Conservation (phyloP, 176 grass and related monocot genomes). For the Thalia dealbata region DNA sequence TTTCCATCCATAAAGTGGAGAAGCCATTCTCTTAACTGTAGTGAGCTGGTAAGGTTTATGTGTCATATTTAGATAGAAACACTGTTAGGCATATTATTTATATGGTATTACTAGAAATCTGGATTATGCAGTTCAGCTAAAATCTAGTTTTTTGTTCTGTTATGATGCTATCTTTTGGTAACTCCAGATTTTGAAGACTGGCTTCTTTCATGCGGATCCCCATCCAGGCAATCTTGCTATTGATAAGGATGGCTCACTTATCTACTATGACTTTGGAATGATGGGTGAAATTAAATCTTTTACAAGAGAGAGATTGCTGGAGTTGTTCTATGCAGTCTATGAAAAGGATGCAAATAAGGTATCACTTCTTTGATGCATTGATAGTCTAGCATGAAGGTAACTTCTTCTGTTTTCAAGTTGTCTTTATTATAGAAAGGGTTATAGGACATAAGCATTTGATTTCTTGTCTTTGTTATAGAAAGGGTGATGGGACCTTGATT, state of each 20-base stretch:
- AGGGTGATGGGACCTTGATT: not conserved
- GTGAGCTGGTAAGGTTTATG: not conserved
- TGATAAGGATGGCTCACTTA: conserved; percentile 76
- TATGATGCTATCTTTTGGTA: conserved; percentile 15
- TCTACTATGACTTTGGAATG: conserved; percentile 99
- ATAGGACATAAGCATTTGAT: not conserved
- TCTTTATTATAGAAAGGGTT: not conserved
- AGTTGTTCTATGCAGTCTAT: conserved; percentile 90
- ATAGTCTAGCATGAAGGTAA: not conserved
- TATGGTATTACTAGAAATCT: not conserved
- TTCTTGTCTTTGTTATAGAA: not conserved
- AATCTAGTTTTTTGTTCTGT: conserved; percentile 1
- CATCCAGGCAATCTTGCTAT: conserved; percentile 98
- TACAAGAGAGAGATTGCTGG: conserved; percentile 78
- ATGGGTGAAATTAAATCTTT: conserved; percentile 99
- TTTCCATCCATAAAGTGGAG: not conserved
- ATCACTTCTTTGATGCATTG: conserved; percentile 10
- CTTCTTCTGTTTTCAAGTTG: not conserved
- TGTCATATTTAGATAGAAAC: not conserved
- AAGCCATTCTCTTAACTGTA: not conserved
- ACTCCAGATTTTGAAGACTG: conserved; percentile 79
- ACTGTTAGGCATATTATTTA: conserved; percentile 1
- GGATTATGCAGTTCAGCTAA: conserved; percentile 1
- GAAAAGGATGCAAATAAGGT: conserved; percentile 99
- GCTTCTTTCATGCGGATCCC: conserved; percentile 95